Evolutionary conservation across 352 stramenopile species (phyloP), one percentile per base, ranked within the genome.

Genomic region (Thalassiosira livingstoniorum): DNA sequence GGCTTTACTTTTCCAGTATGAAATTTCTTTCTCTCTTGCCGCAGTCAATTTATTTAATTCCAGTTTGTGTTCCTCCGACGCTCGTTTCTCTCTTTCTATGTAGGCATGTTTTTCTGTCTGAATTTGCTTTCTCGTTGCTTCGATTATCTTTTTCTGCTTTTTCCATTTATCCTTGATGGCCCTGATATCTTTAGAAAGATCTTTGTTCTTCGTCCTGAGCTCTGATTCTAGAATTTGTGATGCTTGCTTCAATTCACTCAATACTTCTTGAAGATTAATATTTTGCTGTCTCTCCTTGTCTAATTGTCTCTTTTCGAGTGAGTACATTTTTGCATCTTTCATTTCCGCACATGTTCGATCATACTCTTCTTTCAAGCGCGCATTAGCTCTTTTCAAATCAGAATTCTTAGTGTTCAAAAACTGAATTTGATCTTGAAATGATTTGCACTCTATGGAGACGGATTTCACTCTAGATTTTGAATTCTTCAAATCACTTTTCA

Each of bases 401-500:
- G n/a, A n/a, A n/a, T n/a, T n/a, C n/a, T n/a, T n/a, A n/a, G n/a
- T n/a, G n/a, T n/a, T n/a, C n/a, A n/a, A n/a, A n/a, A n/a, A n/a
- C 5, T 65, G 39, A 11, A 80, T 35, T 31, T 80, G 63, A 27
- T 71, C 67, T 0, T 67, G 70, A 43, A 74, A 21, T 60, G 68
- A 54, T 68, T 78, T 42, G 25, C 25, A 27, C 35, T 81, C 72
- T n/a, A 79, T 53, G 4, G 66, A 55, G 18, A 71, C 34, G 25
- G 35, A 75, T 63, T 82, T 82, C 25, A 82, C 27, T 54, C 75
- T 78, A 18, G 4, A 37, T n/a, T 74, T 53, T 10, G 64, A 27
- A 13, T 64, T 64, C 2, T 74, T 53, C n/a, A 77, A 45, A 23
- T 77, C 29, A 23, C 13, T n/a, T 42, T 5, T 47, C 35, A 82